Percentiles rank a stretch among this genome's conserved stretches.
phyloP scores from a whole-genome alignment of 23 red algal genomes.

The Porphyridium purpureum region DNA sequence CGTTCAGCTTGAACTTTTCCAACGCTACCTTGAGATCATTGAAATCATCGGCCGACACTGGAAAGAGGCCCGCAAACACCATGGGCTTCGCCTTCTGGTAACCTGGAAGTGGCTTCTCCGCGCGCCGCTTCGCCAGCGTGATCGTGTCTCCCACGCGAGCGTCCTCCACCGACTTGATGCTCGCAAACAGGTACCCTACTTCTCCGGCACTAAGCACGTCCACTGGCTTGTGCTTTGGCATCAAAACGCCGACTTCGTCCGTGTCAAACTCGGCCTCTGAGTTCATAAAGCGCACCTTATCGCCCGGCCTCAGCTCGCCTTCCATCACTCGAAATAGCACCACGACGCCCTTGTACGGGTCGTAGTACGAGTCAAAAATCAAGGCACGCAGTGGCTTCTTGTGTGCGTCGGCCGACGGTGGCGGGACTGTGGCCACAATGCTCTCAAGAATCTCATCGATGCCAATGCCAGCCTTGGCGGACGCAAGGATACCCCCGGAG shows the following conservation, averaged over 20 bases:
- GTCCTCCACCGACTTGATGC: constrained; percentile 28
- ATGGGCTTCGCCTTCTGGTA: constrained; percentile 32
- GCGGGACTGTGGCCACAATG: constrained; percentile 50
- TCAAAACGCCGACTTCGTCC: constrained; percentile 11
- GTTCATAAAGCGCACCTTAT: constrained; percentile 21
- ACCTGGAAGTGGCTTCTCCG: constrained; percentile 17
- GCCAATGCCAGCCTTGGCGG: constrained; percentile 51
- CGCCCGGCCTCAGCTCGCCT: constrained; percentile 32
- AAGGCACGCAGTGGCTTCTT: constrained; percentile 41
- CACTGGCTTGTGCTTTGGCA: background rate
- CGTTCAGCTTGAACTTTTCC: constrained; percentile 58
- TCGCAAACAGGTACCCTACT: constrained; percentile 30
- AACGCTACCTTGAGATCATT: constrained; percentile 30
- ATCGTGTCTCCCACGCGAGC: constrained; percentile 71
- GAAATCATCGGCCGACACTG: constrained; percentile 20
- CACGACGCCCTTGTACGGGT: constrained; percentile 68
- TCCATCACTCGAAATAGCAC: constrained; percentile 53
- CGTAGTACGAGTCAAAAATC: constrained; percentile 62
- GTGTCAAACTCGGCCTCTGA: background rate
- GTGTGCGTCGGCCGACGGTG: constrained; percentile 7
- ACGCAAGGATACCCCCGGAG: constrained; percentile 30
- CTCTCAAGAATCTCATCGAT: constrained; percentile 38
- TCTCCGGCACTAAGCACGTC: constrained; percentile 6
- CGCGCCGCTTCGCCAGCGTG: constrained; percentile 9
- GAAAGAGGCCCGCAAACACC: constrained; percentile 71